phyloP scores from a whole-genome alignment of 495 filamentous ascomycete species.

The Aeminium ludgeri region DNA sequence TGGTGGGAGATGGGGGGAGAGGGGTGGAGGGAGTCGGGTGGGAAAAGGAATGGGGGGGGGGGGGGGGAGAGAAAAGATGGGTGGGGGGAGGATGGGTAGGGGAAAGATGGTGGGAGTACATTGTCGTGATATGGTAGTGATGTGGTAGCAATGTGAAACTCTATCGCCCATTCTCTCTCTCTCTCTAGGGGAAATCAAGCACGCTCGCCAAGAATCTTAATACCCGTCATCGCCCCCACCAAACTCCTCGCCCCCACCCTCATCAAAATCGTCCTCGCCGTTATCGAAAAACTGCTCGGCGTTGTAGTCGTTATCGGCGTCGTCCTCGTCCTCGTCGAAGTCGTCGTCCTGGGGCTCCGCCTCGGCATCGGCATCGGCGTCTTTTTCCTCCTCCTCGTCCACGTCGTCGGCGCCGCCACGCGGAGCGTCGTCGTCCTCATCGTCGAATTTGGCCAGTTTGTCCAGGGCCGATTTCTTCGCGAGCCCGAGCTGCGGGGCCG shows the following conservation, averaged over 20 bases:
- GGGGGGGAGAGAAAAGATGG: too few species aligned
- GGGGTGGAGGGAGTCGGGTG: too few species aligned
- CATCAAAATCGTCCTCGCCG: constrained; percentile 2
- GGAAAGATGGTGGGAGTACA: too few species aligned
- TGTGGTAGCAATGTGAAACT: too few species aligned
- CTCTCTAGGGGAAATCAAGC: too few species aligned
- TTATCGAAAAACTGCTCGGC: constrained; percentile 5
- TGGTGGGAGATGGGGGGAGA: too few species aligned
- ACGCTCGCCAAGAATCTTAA: too few species aligned
- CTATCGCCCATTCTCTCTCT: too few species aligned
- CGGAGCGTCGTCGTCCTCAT: neutral
- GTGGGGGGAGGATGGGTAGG: too few species aligned
- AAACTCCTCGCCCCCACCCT: neutral
- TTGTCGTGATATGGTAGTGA: too few species aligned
- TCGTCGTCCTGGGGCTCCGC: neutral
- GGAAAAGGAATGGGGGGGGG: too few species aligned
- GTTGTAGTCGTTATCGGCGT: constrained; percentile 4
- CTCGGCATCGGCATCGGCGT: neutral
- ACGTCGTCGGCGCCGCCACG: neutral
- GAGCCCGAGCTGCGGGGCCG: neutral
- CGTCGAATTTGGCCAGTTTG: constrained; percentile 1
- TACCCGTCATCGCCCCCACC: neutral
- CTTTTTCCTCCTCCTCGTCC: neutral
- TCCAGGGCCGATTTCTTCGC: constrained; percentile 1
- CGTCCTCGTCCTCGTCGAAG: neutral